Conservation (phyloP, 192 early-diverging fungal species). For the Podila epigama region DNA sequence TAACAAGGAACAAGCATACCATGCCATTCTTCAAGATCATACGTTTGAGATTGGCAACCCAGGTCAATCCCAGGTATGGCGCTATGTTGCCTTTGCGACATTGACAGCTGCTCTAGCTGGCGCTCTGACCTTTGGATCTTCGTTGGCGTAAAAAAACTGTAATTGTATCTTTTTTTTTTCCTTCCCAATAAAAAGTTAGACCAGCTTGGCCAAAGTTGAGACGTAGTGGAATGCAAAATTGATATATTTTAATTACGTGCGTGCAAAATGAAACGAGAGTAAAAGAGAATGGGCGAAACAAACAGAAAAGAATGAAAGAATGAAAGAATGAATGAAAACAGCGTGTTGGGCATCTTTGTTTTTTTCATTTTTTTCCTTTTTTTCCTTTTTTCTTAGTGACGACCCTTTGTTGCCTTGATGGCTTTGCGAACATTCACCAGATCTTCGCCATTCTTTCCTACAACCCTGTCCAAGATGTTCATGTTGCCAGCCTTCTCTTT, state of each 20-base stretch:
- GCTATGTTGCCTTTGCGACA: slow-evolving; percentile 19
- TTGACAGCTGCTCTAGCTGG: slow-evolving; percentile 21
- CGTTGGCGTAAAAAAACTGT: not conserved
- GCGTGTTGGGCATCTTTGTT: not conserved
- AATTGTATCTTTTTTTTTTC: too few species aligned
- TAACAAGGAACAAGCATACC: not conserved
- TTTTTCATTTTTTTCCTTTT: not conserved
- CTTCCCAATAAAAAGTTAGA: not conserved
- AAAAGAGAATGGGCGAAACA: not conserved
- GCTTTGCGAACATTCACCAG: slow-evolving; percentile 62
- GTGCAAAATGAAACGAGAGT: slow-evolving; percentile 13
- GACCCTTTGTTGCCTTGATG: slow-evolving; percentile 44
- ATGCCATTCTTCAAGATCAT: slow-evolving; percentile 11
- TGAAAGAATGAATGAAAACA: too few species aligned
- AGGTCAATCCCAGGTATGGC: slow-evolving; percentile 22
- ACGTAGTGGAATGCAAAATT: slow-evolving; percentile 16
- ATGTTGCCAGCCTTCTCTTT: slow-evolving; percentile 75
- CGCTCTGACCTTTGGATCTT: slow-evolving; percentile 16
- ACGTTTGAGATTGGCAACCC: slow-evolving; percentile 42
- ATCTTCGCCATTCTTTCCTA: slow-evolving; percentile 59
- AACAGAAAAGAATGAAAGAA: too few species aligned
- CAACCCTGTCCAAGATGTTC: slow-evolving; percentile 74
- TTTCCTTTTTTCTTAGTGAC: slow-evolving; percentile 4
- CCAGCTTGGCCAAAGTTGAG: not conserved
- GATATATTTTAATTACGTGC: slow-evolving; percentile 37